phyloP scores from a whole-genome alignment of 345 rosid genomes.

The Aurinia saxatilis region DNA sequence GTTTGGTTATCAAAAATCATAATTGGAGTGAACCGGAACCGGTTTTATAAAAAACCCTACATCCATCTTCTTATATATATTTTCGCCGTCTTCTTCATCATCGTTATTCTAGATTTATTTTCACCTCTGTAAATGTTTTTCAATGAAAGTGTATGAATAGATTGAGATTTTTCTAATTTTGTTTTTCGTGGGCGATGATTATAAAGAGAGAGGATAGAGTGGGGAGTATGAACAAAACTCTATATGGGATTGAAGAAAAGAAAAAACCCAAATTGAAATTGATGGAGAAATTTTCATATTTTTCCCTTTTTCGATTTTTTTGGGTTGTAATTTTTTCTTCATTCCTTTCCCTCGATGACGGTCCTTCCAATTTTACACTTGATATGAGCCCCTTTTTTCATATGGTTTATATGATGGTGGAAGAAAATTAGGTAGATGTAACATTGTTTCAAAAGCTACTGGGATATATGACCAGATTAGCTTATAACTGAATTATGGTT shows the following conservation, averaged over 20 bases:
- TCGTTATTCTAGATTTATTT: neutral
- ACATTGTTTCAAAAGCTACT: too few relatives aligned
- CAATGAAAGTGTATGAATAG: neutral
- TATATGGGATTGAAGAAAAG: neutral
- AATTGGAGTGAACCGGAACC: too few relatives aligned
- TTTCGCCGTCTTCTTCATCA: neutral
- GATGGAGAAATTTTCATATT: conserved; percentile 22
- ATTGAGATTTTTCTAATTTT: neutral
- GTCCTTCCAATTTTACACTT: conserved; percentile 27
- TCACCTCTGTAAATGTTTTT: neutral
- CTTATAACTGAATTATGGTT: too few relatives aligned
- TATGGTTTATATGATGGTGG: neutral
- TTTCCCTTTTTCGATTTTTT: conserved; percentile 12
- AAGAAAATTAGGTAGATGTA: too few relatives aligned
- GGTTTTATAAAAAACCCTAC: too few relatives aligned
- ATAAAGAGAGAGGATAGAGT: conserved; percentile 27
- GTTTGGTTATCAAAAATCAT: too few relatives aligned
- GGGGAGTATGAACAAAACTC: conserved; percentile 23
- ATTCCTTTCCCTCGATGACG: conserved; percentile 24
- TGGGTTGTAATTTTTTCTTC: neutral
- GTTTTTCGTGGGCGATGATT: conserved; percentile 21
- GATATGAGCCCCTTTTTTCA: conserved; percentile 23
- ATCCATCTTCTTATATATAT: too few relatives aligned
- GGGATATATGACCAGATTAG: too few relatives aligned
- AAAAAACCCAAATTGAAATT: conserved; percentile 13